These are phyloP conservation scores for Cladosporium sp. DNA, from an alignment of 2,329 filamentous ascomycete species.

Conservation along the genomic window DNA sequence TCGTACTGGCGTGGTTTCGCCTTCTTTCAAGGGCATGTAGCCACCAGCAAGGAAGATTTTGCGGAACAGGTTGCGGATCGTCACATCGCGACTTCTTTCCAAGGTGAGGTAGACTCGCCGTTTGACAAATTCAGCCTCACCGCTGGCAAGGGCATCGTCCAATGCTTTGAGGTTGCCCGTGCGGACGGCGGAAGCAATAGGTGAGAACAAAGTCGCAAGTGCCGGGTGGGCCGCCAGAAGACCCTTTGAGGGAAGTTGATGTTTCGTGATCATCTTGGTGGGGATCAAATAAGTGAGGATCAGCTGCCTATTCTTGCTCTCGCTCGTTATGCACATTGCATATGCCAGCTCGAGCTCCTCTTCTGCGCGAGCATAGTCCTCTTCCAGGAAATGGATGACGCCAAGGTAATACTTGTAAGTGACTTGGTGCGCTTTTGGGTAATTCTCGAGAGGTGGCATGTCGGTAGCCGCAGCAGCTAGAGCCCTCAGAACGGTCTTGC, in stretches of 20 bases:
- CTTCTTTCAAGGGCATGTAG: conserved; percentile 71
- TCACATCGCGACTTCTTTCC: conserved; percentile 86
- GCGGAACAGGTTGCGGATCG: conserved; percentile 82
- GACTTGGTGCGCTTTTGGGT: conserved; percentile 85
- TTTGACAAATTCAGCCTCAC: conserved; percentile 90
- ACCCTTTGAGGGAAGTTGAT: conserved; percentile 69
- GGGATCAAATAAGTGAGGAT: conserved; percentile 95
- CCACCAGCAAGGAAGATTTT: conserved; percentile 86
- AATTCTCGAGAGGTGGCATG: conserved; percentile 72
- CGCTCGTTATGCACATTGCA: conserved; percentile 70
- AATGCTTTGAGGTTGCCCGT: conserved; percentile 78
- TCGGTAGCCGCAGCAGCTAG: conserved; percentile 73
- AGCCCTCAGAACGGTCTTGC: conserved; percentile 82
- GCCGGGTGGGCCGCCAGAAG: conserved; percentile 72
- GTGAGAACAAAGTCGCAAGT: conserved; percentile 72
- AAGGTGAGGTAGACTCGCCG: conserved; percentile 91
- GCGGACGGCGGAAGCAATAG: conserved; percentile 74
- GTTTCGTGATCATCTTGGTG: conserved; percentile 81
- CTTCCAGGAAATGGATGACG: conserved; percentile 88
- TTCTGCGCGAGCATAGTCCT: conserved; percentile 84
- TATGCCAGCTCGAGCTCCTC: conserved; percentile 75
- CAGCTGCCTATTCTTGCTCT: conserved; percentile 76
- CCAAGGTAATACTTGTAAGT: conserved; percentile 97
- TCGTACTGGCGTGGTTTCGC: conserved; percentile 56
- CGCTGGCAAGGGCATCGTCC: conserved; percentile 71